phyloP scores from a whole-genome alignment of 1,284 basidiomycete genomes.

The Cutaneotrichosporon dermatis region DNA sequence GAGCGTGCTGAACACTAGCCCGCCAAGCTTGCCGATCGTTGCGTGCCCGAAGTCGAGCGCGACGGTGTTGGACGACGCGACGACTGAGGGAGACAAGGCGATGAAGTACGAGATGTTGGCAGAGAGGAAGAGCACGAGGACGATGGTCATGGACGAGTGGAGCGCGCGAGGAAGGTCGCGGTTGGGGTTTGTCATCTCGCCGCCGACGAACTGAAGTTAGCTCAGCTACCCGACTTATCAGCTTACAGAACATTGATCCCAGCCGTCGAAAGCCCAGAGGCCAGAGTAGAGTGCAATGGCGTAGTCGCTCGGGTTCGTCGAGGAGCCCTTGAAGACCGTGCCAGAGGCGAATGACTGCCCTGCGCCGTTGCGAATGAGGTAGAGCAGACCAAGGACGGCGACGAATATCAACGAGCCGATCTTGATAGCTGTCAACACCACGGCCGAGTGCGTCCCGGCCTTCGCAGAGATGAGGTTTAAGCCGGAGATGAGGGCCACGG shows the following conservation, averaged over 20 bases:
- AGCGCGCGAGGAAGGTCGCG: constrained; percentile 86
- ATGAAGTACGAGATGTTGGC: constrained; percentile 90
- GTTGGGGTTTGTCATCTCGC: constrained; percentile 79
- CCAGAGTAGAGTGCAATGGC: constrained; percentile 93
- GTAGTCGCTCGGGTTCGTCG: constrained; percentile 73
- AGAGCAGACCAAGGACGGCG: constrained; percentile 48
- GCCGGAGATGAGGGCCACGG: constrained; percentile 66
- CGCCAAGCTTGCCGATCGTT: constrained; percentile 79
- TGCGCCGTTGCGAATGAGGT: constrained; percentile 38
- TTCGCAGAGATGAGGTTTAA: constrained; percentile 75
- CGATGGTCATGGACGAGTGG: constrained; percentile 71
- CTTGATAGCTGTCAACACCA: constrained; percentile 83
- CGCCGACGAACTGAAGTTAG: constrained; percentile 69
- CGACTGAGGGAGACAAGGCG: constrained; percentile 71
- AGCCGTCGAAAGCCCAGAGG: constrained; percentile 92
- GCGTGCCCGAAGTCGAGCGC: constrained; percentile 89
- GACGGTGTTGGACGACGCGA: constrained; percentile 68
- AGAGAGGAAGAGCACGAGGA: constrained; percentile 66
- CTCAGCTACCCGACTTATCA: constrained; percentile 22
- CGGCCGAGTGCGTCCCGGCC: constrained; percentile 73
- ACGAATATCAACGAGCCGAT: constrained; percentile 50
- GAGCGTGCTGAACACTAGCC: constrained; percentile 73
- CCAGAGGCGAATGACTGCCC: constrained; percentile 46
- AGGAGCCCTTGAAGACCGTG: constrained; percentile 66
- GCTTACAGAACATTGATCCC: constrained; percentile 54